These are phyloP conservation scores for Geum urbanum DNA, from an alignment of 306 rosid genomes.

Conservation along the genomic window DNA sequence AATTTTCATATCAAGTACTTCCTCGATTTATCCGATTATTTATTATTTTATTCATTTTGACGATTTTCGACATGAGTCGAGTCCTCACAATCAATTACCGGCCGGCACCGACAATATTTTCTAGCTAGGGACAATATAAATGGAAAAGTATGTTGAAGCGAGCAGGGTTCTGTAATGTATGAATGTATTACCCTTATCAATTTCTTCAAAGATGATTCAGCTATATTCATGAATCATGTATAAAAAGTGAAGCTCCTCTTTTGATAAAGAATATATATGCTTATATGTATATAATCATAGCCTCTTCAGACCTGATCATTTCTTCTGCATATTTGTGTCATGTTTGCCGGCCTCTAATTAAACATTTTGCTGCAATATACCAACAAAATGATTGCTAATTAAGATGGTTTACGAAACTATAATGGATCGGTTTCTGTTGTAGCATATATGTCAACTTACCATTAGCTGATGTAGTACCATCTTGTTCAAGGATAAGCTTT, in stretches of 20 bases:
- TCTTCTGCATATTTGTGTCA: slow-evolving; percentile 3
- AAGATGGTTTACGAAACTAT: neutral
- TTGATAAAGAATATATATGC: no score
- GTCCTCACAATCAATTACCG: no score
- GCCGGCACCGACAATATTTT: neutral
- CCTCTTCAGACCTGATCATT: neutral
- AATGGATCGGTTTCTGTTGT: neutral
- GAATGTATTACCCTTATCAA: neutral
- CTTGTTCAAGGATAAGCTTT: neutral
- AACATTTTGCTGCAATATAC: neutral
- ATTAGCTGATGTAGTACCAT: neutral
- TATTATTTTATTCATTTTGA: no score
- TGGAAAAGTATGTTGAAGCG: neutral
- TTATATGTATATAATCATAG: neutral
- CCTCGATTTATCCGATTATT: no score
- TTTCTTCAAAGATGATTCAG: neutral
- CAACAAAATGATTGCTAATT: neutral
- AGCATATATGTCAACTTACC: neutral
- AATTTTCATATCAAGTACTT: no score
- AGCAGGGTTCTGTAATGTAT: neutral
- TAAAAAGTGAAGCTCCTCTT: no score
- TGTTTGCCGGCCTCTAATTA: slow-evolving; percentile 18
- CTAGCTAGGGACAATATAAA: neutral
- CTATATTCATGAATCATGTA: neutral
- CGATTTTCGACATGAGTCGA: no score